Conservation (phyloP, 805 yeast genomes). For the Cyberlindnera suaveolens region DNA sequence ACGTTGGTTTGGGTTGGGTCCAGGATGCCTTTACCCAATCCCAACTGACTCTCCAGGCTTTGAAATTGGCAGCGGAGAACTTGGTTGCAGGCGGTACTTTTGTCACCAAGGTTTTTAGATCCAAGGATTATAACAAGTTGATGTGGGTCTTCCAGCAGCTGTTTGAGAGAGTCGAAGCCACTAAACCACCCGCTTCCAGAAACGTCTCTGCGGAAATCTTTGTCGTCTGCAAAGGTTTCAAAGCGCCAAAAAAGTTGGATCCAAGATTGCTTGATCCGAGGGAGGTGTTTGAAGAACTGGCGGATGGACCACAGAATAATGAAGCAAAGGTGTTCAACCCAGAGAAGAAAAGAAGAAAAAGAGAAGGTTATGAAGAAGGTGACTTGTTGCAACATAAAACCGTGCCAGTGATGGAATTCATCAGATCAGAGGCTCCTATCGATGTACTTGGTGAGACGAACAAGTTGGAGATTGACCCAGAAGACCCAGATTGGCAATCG, state of each 20-base stretch:
- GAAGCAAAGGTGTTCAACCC: conserved; percentile 95
- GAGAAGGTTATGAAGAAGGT: conserved; percentile 97
- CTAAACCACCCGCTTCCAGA: conserved; percentile 98
- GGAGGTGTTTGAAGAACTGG: conserved; percentile 90
- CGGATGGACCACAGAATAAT: conserved; percentile 65
- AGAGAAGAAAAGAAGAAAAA: conserved; percentile 79
- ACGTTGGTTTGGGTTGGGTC: conserved; percentile 99
- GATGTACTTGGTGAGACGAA: conserved; percentile 70
- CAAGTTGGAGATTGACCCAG: conserved; percentile 51
- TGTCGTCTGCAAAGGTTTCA: conserved; percentile 92
- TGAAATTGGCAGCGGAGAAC: conserved; percentile 91
- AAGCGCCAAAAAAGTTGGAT: conserved; percentile 93
- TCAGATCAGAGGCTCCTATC: conserved; percentile 77
- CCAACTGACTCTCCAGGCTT: conserved; percentile 88
- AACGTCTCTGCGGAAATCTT: conserved; percentile 98
- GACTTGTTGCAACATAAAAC: conserved; percentile 69
- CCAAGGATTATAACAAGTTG: conserved; percentile 95
- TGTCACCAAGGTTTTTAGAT: conserved; percentile 94
- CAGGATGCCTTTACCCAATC: conserved; percentile 99
- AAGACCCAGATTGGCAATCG: conserved; percentile 66
- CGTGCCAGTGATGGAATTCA: conserved; percentile 72
- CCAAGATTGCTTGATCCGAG: conserved; percentile 88
- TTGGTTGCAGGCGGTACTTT: conserved; percentile 88
- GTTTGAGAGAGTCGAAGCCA: conserved; percentile 95
- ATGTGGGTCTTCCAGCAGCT: conserved; percentile 97